These are phyloP conservation scores for Agaricus subrufescens DNA, from an alignment of 768 basidiomycete species.

Conservation along the genomic window DNA sequence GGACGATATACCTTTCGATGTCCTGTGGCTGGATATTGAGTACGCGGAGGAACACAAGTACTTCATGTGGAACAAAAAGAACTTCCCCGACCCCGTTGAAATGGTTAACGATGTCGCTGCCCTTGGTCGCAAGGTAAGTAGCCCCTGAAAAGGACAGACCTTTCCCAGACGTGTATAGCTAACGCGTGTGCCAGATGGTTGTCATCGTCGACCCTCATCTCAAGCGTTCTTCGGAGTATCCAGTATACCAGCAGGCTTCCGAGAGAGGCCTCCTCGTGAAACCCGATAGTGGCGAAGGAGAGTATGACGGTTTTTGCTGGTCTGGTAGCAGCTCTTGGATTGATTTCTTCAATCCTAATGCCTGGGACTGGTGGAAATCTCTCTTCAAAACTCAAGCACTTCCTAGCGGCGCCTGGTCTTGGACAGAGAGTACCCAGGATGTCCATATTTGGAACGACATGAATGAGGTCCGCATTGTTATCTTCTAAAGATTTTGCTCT, in stretches of 20 bases:
- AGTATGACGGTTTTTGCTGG: constrained; percentile 99
- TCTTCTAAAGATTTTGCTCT: background rate
- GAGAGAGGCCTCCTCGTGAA: constrained; percentile 84
- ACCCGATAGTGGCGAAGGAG: constrained; percentile 68
- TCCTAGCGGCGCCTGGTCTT: constrained; percentile 58
- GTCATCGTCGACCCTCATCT: constrained; percentile 96
- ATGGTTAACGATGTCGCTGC: constrained; percentile 91
- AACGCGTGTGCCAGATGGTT: constrained; percentile 70
- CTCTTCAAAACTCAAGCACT: constrained; percentile 66
- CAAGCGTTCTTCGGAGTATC: constrained; percentile 76
- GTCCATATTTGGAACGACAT: constrained; percentile 99
- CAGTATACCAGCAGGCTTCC: constrained; percentile 80
- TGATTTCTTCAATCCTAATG: constrained; percentile 90
- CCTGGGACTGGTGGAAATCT: constrained; percentile 88
- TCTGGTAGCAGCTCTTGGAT: constrained; percentile 94
- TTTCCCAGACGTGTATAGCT: background rate
- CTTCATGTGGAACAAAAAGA: constrained; percentile 92
- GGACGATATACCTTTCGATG: constrained; percentile 92
- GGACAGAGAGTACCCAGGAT: constrained; percentile 76
- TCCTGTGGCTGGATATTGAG: constrained; percentile 97
- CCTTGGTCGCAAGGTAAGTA: constrained; percentile 71
- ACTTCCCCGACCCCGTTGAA: constrained; percentile 90
- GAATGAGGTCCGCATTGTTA: constrained; percentile 70
- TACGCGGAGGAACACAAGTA: constrained; percentile 93
- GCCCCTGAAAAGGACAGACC: background rate